Base-by-base conservation (phyloP, 805 yeast species). In the Starmerella powellii region DNA sequence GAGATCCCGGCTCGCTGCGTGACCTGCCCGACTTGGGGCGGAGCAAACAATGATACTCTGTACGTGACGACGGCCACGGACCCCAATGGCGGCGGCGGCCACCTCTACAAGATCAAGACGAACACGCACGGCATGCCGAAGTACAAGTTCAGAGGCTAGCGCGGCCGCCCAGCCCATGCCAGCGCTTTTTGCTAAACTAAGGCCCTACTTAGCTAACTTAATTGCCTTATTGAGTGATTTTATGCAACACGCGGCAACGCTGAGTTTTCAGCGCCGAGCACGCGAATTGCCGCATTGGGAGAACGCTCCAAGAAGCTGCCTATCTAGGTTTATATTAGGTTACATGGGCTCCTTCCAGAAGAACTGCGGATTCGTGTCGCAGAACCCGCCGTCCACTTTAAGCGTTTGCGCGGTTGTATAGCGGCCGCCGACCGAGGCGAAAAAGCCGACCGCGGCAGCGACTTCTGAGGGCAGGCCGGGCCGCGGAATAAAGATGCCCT, bases 1-100 rank as follows among this genome's bases (percentile, higher is more conserved):
- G 42, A 42, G 33, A 40, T 49, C 29, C 51, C 57, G 24, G 55
- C 56, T 6, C 33, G 36, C 31, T 44, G 48, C 31, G 45, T 50
- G 28, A 57, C 64, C 17, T 61, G 64, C 45, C 59, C 64, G 26
- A 54, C 63, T 3, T 61, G 65, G 65, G 65, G 64, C 13, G 63
- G 63, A 5, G 46, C 46, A 19, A 44, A 60, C 39, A 50, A 53
- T 39, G 50, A 55, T 45, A 52, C 50, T 11, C 33, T 61, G 13
- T 59, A 55, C 40, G 54, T 53, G 13, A 59, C 56, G 1, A 50
- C 56, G 19, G 63, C 62, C 6, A 45, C 51, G 34, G 47, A 45
- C 17, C 40, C 38, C 35, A 40, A 34, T 27, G 63, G 58, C 33
- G 34, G 42, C 15, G 63, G 63, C 13, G 65, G 65, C 17, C 64